Evolutionary conservation across 441 rosid species (phyloP), one percentile per base, ranked within the genome.

Genomic region (Brassica hybrid): DNA sequence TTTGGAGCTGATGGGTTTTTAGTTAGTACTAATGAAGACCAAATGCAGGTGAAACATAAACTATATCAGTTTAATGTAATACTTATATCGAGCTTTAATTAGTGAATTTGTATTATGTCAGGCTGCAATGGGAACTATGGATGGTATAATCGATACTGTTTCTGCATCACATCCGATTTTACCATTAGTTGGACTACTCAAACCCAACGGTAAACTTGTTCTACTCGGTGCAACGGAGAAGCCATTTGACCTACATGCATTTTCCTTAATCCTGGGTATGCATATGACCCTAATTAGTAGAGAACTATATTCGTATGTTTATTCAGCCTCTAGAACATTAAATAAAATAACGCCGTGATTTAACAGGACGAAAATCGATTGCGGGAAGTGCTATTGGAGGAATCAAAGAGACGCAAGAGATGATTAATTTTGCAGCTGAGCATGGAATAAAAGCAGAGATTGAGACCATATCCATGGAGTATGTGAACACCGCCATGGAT

Each of bases 401-500:
- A 66, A 71, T 87, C 34, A 76, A 85, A 64, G 93, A 89, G 84
- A 89, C 87, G 0, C 90, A 85, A 76, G 87, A 89, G 71, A 89
- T 89, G 93, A 81, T 86, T 17, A 74, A 85, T 80, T 86, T 86
- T 69, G 89, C 87, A 6, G 88, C 81, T 0, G 60, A 84, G 57
- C 87, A 87, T 67, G 56, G 64, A 67, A 72, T 89, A 59, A 74
- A 65, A 27, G 77, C 88, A 1, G 87, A 87, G 2, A 76, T 81
- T 45, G 90, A 88, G 67, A 77, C 85, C 5, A 83, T 88, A 13
- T 48, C 87, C 0, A 78, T 84, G 80, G 84, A 84, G 6, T 81
- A 84, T 64, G 86, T 85, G 69, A 88, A 86, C 67, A 76, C 61
- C 0, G 92, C 90, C 16, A 78, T 83, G 79, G 88, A 85, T 10